A percentile compares a stretch with the other conserved stretches of the same genome.
Evolutionary conservation across 108 stramenopile species (phyloP).

Genomic region (Stephanodiscus minutulus): DNA sequence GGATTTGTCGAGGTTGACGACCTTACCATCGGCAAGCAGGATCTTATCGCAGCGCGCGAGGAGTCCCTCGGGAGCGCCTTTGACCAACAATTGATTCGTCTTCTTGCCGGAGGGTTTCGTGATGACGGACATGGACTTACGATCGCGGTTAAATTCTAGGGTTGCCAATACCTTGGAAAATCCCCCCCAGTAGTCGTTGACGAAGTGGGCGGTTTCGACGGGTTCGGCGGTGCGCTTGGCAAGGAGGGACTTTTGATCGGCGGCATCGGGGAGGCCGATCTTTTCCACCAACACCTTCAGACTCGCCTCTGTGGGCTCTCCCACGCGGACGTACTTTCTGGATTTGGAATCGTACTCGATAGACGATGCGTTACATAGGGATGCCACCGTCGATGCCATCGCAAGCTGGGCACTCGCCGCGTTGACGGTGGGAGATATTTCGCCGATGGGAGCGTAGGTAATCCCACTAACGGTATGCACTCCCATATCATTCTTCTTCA

Average conservation of each 20-base stretch:
- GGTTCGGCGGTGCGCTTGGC: constrained; percentile 35
- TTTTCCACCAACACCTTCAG: constrained; percentile 80
- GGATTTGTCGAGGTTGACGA: constrained; percentile 47
- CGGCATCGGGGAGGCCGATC: constrained; percentile 52
- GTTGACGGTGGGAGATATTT: constrained; percentile 33
- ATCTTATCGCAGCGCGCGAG: constrained; percentile 68
- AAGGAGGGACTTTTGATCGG: constrained; percentile 22
- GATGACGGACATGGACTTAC: constrained; percentile 49
- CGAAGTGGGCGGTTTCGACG: constrained; percentile 42
- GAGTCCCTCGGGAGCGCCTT: constrained; percentile 87
- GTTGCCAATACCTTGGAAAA: constrained; percentile 56
- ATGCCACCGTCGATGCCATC: constrained; percentile 38
- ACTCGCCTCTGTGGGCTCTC: constrained; percentile 87
- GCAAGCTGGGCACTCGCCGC: constrained; percentile 9
- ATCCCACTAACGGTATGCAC: constrained; percentile 42
- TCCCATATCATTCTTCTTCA: constrained; percentile 25
- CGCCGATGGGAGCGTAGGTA: constrained; percentile 47
- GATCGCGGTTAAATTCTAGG: constrained; percentile 73
- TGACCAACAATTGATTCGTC: constrained; percentile 70
- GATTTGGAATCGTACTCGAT: constrained; percentile 47
- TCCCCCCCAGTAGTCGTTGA: constrained; percentile 38
- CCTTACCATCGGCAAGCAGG: constrained; percentile 50
- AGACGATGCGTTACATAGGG: constrained; percentile 36
- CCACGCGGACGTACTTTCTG: constrained; percentile 62
- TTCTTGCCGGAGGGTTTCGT: constrained; percentile 17